Evolutionary conservation across 208 protist species (phyloP).

Genomic region (Leishmania major): DNA sequence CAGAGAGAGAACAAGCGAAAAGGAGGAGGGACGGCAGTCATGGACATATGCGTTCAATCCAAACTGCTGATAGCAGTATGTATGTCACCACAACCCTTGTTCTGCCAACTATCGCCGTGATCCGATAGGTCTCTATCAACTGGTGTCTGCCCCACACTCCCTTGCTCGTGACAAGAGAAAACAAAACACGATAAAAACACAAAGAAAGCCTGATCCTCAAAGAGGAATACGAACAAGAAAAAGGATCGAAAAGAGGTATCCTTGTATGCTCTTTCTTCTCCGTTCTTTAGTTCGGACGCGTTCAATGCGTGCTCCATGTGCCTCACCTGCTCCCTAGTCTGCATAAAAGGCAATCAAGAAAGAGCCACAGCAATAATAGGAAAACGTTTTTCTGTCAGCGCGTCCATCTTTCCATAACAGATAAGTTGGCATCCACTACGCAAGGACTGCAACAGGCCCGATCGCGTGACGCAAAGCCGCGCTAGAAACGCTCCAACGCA

Average conservation of each 20-base stretch:
- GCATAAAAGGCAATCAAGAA: background rate
- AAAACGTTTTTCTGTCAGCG: background rate
- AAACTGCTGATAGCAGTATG: background rate
- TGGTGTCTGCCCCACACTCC: background rate
- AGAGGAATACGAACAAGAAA: background rate
- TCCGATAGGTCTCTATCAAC: background rate
- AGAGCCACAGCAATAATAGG: background rate
- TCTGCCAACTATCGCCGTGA: background rate
- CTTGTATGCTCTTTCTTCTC: background rate
- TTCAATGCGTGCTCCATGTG: background rate
- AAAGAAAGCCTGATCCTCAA: background rate
- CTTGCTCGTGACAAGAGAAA: background rate
- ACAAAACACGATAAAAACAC: background rate
- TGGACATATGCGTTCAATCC: background rate
- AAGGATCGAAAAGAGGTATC: background rate
- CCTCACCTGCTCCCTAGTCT: background rate
- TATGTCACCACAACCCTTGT: background rate
- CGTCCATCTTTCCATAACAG: background rate
- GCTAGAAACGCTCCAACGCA: background rate
- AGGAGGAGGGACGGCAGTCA: conserved; percentile 4
- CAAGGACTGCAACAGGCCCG: background rate
- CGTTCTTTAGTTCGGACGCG: background rate
- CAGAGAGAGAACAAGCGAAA: conserved; percentile 5
- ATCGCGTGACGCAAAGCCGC: background rate
- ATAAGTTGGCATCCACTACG: background rate